These are phyloP conservation scores for Nannochloropsis salina DNA, from an alignment of 108 stramenopile genomes.

Conservation along the genomic window DNA sequence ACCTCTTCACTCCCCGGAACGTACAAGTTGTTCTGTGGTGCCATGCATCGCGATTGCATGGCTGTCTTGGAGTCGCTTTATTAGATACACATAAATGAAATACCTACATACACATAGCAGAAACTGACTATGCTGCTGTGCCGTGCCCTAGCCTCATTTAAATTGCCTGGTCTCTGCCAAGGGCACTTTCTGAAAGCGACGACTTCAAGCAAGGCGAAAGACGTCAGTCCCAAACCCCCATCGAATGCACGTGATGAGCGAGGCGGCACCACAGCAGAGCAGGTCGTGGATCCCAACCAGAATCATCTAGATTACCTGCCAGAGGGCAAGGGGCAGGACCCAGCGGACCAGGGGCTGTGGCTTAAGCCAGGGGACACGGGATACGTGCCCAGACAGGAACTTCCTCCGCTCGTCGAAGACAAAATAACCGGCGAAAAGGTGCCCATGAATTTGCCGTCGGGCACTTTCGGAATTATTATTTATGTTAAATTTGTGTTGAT, in stretches of 20 bases:
- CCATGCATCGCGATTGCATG: no score
- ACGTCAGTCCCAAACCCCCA: neutral
- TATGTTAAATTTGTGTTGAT: neutral
- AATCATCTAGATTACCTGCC: neutral
- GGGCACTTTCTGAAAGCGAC: no score
- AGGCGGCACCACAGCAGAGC: neutral
- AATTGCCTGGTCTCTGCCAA: no score
- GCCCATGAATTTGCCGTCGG: neutral
- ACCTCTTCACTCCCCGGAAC: no score
- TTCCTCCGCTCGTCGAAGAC: neutral
- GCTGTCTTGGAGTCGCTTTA: no score
- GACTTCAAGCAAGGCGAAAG: no score
- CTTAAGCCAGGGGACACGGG: neutral
- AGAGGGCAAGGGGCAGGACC: neutral
- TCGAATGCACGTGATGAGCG: neutral
- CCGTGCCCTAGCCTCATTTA: no score
- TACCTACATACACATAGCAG: no score
- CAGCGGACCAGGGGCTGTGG: neutral
- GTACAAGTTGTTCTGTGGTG: no score
- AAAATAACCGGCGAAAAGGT: neutral
- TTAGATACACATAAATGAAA: no score
- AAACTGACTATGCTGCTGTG: no score
- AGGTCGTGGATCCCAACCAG: neutral
- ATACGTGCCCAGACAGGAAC: neutral
- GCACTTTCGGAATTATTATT: neutral